Evolutionary conservation across 345 rosid genomes (phyloP).

Genomic region (Populus nigra): DNA sequence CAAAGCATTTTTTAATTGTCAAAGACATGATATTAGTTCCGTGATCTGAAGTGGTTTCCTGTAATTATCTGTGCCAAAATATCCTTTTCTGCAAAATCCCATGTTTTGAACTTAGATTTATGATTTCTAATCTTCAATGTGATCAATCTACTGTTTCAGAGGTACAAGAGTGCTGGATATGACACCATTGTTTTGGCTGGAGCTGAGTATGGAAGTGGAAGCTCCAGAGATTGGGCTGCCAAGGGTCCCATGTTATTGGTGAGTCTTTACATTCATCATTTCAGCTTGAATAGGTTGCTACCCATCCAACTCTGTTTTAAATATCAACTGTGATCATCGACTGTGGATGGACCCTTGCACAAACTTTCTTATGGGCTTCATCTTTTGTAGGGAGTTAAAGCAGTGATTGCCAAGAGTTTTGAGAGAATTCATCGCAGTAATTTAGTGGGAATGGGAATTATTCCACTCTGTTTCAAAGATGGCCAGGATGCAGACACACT

Average conservation of each 20-base stretch:
- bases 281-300: not conserved
- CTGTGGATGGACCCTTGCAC: not conserved
- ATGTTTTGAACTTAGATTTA: not conserved
- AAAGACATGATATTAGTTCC: not conserved
- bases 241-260: slow-evolving; percentile 98
- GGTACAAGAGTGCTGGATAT: slow-evolving; percentile 68
- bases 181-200: slow-evolving; percentile 91
- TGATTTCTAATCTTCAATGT: not conserved
- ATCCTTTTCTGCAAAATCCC: not conserved
- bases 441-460: slow-evolving; percentile 96
- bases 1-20: too few species aligned
- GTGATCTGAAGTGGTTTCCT: not conserved
- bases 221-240: slow-evolving; percentile 99
- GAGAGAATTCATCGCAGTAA: slow-evolving; percentile 99
- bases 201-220: slow-evolving; percentile 99
- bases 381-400: slow-evolving; percentile 80
- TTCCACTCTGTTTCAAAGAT: slow-evolving; percentile 87
- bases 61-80: not conserved
- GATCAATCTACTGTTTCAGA: slow-evolving; percentile 45
- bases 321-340: not conserved
- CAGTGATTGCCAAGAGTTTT: slow-evolving; percentile 94
- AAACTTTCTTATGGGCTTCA: slow-evolving; percentile 7
- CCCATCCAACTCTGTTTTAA: not conserved
- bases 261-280: slow-evolving; percentile 13
- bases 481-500: slow-evolving; percentile 93